Base-by-base conservation (phyloP, 176 grass and related monocot species). In the Dendrocalamus sinicus region DNA sequence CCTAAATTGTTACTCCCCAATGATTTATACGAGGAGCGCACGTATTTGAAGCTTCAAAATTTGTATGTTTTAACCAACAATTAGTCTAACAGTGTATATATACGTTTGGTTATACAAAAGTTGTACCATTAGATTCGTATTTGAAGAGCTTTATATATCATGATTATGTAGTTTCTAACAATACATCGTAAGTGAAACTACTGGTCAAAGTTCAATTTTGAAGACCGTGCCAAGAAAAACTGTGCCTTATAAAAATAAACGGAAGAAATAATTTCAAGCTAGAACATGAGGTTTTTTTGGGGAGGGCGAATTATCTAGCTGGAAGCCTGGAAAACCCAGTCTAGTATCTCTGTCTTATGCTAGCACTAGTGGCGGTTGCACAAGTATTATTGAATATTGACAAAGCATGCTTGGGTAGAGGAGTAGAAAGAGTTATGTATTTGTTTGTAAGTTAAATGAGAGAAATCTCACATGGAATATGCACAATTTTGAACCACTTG, bases 401-500 rank as follows among this genome's bases (percentile, higher is more conserved):
- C 12, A 28, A 85, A 59, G 8, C 17, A 12, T 67, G 45, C 6
- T 57, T 39, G n/a, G 37, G 3, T 44, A 45, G 6, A 68, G 0
- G 32, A 69, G 17, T 57, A 45, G 73, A 69, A 46, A 24, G 28
- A 57, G 15, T 12, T 11, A 14, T 78, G 30, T 9, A 11, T 14
- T 37, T 39, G 24, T 39, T 59, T 54, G 67, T 66, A 16, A 17
- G 51, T 53, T 20, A 58, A 77, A 50, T 16, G 39, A 59, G 52
- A 60, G 32, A 75, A 65, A 37, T 63, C 66, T 51, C 16, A 67
- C 81, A 89, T 85, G 63, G 22, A 84, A 81, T 86, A 71, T 77
- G 63, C 47, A 55, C 26, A 78, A 73, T 68, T 58, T 50, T 58
- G 23, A 76, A 15, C 12, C 26, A 57, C 17, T 26, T 47, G 64